Conservation (phyloP, 1,284 basidiomycete species). For the Mycena sp. region DNA sequence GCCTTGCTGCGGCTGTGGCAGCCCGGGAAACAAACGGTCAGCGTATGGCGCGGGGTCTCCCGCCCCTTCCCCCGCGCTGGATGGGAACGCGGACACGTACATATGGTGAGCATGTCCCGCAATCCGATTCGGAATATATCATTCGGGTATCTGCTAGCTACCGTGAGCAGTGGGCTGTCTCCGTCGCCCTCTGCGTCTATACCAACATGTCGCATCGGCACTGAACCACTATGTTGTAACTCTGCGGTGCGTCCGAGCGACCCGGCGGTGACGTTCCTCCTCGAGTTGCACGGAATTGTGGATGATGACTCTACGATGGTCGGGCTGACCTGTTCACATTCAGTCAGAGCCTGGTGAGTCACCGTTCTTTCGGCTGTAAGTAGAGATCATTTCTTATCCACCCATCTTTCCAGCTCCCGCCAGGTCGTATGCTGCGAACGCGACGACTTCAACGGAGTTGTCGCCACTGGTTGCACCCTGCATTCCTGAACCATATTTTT, state of each 20-base stretch:
- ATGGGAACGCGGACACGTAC: slow-evolving; percentile 25
- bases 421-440: slow-evolving; percentile 57
- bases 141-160: not conserved
- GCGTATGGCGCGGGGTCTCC: slow-evolving; percentile 60
- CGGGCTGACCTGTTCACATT: slow-evolving; percentile 49
- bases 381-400: slow-evolving; percentile 6
- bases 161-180: not conserved
- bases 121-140: not conserved
- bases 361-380: not conserved
- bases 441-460: slow-evolving; percentile 51
- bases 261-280: slow-evolving; percentile 23
- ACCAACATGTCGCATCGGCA: slow-evolving; percentile 39
- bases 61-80: slow-evolving; percentile 44
- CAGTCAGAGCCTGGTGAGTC: slow-evolving; percentile 50
- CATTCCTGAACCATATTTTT: too few relatives aligned
- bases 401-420: slow-evolving; percentile 39
- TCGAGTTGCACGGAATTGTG: slow-evolving; percentile 41
- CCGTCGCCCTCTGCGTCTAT: not conserved
- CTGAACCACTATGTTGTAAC: slow-evolving; percentile 53
- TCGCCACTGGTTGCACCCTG: slow-evolving; percentile 52
- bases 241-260: slow-evolving; percentile 27
- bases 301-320: slow-evolving; percentile 30
- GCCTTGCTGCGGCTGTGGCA: slow-evolving; percentile 20
- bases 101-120: slow-evolving; percentile 30
- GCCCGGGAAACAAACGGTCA: slow-evolving; percentile 57